Base-by-base conservation (phyloP, 257 asterid genomes). In the Solanum clarkiae region DNA sequence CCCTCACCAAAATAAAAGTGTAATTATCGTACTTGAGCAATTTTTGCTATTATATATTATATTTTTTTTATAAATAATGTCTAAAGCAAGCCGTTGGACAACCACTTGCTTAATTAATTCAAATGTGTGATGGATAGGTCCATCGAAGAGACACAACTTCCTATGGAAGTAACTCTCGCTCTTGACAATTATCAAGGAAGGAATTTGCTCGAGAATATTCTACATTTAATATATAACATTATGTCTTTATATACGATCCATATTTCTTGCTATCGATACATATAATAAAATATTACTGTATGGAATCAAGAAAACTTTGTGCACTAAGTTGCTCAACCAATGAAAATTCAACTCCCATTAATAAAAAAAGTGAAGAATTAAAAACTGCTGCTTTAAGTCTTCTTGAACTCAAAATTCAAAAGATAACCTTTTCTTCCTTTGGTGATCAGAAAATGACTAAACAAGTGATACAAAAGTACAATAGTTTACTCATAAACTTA, bases 351-450 rank as follows among this genome's bases (percentile, higher is more conserved):
- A n/a, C 40, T 45, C 55, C 15, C 84, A 60, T 44, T 26, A 57
- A 44, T 5, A 1, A 29, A 60, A 6, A 68, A 84, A 66, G 80
- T 65, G 65, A 72, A 72, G 74, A 56, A 74, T 24, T 56, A 51
- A 84, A 32, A 62, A 80, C 40, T 84, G 69, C 12, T 18, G 66
- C 79, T 84, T 65, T 66, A 66, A 10, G 51, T 49, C 47, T 65
- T 26, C 51, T 44, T 72, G 20, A 44, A 42, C 9, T 59, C 69
- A 70, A 57, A 51, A 60, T 60, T 75, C 80, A 72, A 62, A 84
- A 85, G 51, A 57, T 86, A 86, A 74, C 26, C 59, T 69, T 63
- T 84, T 12, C 20, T 74, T 75, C 82, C 87, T 81, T 81, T 32
- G 85, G 86, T 75, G 84, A 59, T 59, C 66, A 80, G 56, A 62